Evolutionary conservation across 176 grass and related monocot species (phyloP).

Genomic region (Themeda triandra): DNA sequence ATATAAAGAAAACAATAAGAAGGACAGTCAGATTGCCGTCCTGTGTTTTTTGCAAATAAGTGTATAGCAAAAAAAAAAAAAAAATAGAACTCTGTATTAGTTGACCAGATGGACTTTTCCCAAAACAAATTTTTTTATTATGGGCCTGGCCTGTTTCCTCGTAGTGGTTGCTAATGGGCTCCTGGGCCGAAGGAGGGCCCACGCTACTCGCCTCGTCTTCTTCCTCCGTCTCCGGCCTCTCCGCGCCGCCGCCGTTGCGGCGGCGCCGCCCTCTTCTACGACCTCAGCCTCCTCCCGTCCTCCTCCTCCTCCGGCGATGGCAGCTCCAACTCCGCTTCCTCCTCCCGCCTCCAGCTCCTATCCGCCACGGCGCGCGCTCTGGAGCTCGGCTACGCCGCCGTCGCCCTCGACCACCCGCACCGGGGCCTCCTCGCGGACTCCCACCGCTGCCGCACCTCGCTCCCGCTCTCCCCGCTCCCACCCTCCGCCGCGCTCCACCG

Average conservation of each 20-base stretch:
- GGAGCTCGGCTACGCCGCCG: constrained; percentile 17
- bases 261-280: constrained; percentile 10
- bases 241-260: neutral
- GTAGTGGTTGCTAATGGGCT: neutral
- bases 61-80: no score
- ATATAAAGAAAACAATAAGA: no score
- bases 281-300: constrained; percentile 2
- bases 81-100: no score
- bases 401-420: constrained; percentile 32
- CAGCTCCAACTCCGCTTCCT: neutral
- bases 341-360: neutral
- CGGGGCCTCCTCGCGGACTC: constrained; percentile 59
- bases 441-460: constrained; percentile 49
- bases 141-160: no score
- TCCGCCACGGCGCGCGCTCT: constrained; percentile 14
- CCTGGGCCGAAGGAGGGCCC: neutral
- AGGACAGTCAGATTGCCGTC: no score
- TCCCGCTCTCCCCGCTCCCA: constrained; percentile 42
- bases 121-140: no score
- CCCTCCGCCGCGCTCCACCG: constrained; percentile 55
- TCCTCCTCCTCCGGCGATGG: neutral
- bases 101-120: no score
- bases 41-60: no score
- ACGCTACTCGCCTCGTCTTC: neutral
- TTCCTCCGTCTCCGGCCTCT: neutral